phyloP scores from a whole-genome alignment of 768 basidiomycete genomes.

The Austroboletus festivus region DNA sequence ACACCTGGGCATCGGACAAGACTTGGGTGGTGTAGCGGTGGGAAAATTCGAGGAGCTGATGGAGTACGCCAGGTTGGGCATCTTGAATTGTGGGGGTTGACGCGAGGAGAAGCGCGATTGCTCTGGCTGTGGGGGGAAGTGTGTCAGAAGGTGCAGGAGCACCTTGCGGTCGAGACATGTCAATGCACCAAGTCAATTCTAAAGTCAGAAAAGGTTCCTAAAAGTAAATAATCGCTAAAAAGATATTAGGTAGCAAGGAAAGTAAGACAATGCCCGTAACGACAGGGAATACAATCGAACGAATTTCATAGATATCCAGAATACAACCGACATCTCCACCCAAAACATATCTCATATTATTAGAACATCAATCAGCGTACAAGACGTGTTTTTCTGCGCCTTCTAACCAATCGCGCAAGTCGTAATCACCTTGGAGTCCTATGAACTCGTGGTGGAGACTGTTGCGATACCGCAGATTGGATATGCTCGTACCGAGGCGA shows the following conservation, averaged over 20 bases:
- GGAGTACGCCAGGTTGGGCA: conserved; percentile 80
- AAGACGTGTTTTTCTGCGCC: conserved; percentile 79
- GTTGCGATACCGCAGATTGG: conserved; percentile 69
- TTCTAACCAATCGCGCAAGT: conserved; percentile 71
- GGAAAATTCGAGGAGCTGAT: conserved; percentile 84
- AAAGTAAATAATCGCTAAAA: neutral
- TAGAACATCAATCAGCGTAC: conserved; percentile 59
- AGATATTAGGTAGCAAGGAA: conserved; percentile 16
- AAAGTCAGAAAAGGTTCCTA: neutral
- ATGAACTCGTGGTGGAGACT: conserved; percentile 63
- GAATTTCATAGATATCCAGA: conserved; percentile 27
- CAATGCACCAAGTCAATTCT: neutral
- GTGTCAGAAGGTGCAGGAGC: conserved; percentile 46
- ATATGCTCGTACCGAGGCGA: conserved; percentile 75
- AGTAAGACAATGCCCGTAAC: too few relatives aligned
- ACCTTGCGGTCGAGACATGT: conserved; percentile 41
- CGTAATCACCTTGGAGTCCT: conserved; percentile 58
- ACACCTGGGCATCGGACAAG: conserved; percentile 79
- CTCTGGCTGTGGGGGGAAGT: conserved; percentile 80
- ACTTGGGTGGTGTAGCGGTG: conserved; percentile 83
- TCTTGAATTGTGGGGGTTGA: conserved; percentile 84
- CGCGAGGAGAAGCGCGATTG: conserved; percentile 79
- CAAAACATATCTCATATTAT: conserved; percentile 5
- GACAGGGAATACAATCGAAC: conserved; percentile 14
- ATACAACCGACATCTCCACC: conserved; percentile 23